These are phyloP conservation scores for Zymoseptoria ardabiliae DNA, from an alignment of 2,329 filamentous ascomycete species.

Conservation along the genomic window DNA sequence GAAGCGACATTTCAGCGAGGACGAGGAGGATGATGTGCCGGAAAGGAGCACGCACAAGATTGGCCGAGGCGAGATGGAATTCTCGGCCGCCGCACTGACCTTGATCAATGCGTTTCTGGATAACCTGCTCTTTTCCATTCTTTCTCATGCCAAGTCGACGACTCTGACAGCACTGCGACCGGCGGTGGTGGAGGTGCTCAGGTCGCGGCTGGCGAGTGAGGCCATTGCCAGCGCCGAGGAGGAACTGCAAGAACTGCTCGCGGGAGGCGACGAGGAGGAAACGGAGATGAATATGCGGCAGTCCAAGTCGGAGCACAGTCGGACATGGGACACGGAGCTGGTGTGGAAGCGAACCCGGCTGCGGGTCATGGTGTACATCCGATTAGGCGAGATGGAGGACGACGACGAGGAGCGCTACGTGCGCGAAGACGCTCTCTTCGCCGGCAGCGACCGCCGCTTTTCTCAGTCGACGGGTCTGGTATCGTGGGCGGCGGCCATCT, in stretches of 20 bases:
- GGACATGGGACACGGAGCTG: conserved; percentile 80
- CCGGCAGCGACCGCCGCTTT: conserved; percentile 52
- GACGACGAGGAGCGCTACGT: conserved; percentile 90
- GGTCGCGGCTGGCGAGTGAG: conserved; percentile 78
- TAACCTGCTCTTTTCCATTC: conserved; percentile 82
- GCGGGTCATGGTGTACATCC: conserved; percentile 97
- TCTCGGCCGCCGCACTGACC: conserved; percentile 64
- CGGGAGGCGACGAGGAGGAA: conserved; percentile 62
- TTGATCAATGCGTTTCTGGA: conserved; percentile 91
- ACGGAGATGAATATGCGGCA: conserved; percentile 29
- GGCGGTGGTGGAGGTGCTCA: conserved; percentile 79
- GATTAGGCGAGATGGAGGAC: conserved; percentile 92
- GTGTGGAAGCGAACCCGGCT: conserved; percentile 90
- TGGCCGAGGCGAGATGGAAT: conserved; percentile 57
- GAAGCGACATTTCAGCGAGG: conserved; percentile 55
- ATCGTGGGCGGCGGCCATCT: conserved; percentile 88
- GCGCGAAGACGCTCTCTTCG: conserved; percentile 65
- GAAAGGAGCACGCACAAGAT: conserved; percentile 49
- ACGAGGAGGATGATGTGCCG: conserved; percentile 52
- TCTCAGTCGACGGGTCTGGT: conserved; percentile 45
- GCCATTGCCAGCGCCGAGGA: conserved; percentile 77
- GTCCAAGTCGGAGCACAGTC: conserved; percentile 27
- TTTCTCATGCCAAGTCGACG: conserved; percentile 73
- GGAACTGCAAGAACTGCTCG: conserved; percentile 80
- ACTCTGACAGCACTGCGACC: conserved; percentile 67